Evolutionary conservation across 371 early-diverging fungal genomes (phyloP), one percentile per base, ranked within the genome.

Genomic region (Mortierella sp.): DNA sequence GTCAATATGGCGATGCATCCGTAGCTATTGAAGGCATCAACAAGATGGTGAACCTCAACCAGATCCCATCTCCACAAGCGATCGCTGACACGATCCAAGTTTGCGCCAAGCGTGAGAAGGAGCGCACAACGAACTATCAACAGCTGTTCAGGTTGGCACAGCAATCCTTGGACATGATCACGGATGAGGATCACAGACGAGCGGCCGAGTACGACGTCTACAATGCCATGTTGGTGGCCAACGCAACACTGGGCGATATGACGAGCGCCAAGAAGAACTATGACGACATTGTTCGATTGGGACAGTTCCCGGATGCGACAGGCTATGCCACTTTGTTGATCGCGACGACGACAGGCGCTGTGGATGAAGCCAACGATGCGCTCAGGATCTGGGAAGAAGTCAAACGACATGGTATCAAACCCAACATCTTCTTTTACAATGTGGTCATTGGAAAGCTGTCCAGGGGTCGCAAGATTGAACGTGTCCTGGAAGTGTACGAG

Each of bases 371-470:
- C 1, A 70, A 81, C 13, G 85, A 85, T 52, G 86, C 88, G 1
- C 71, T 88, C 47, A 61, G 73, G 18, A 86, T 88, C 23, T 83
- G 87, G 58, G 82, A 86, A 43, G 86, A 88, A 73, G 85, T 84
- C 56, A 83, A 82, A 61, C 61, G 65, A 23, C 71, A 82, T 72
- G 71, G 83, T 31, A 83, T 87, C 21, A 79, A 80, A 52, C 86
- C 84, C 39, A 86, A 85, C 13, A 80, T 86, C 18, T 89, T 84
- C 50, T 82, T 89, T 34, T 89, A 87, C 72, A 89, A 89, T 65
- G 87, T 89, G 21, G 71, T 88, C 47, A 81, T 89, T 16, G 86
- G 86, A 61, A 85, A 87, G 56, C 71, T 89, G 38, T 84, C 86
- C 51, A 82, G 86, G 45, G 83, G 83, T n/a, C 86, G 83, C 56